Evolutionary conservation across 257 asterid genomes (phyloP).

Genomic region (Solanum stenotomum): DNA sequence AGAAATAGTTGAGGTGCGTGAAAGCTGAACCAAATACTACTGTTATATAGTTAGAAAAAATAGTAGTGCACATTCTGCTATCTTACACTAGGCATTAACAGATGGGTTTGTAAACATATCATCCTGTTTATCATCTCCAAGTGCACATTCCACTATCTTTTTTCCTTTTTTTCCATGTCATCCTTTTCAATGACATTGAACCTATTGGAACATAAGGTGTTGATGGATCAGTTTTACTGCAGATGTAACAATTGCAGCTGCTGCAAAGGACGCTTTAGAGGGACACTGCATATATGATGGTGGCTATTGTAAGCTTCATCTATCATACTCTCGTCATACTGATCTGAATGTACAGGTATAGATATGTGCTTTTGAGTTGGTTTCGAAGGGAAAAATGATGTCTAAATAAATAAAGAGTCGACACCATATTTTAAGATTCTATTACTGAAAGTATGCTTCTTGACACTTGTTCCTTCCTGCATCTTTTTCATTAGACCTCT

Average conservation of each 20-base stretch:
- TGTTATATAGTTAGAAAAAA: neutral
- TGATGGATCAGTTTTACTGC: slow-evolving; percentile 10
- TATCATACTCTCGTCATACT: slow-evolving; percentile 95
- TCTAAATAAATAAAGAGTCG: neutral
- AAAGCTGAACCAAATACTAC: neutral
- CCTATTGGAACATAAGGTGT: neutral
- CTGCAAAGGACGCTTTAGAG: slow-evolving; percentile 70
- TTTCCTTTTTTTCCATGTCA: neutral
- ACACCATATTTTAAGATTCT: neutral
- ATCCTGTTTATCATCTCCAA: neutral
- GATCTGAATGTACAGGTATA: slow-evolving; percentile 91
- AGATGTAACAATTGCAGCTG: slow-evolving; percentile 62
- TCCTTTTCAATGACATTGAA: neutral
- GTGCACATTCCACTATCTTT: neutral
- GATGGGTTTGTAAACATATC: neutral
- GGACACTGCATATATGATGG: slow-evolving; percentile 96
- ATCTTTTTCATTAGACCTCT: neutral
- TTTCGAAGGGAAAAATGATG: neutral
- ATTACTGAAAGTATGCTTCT: slow-evolving; percentile 23
- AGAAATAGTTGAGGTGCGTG: neutral
- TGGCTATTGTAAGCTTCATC: slow-evolving; percentile 98
- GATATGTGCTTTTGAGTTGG: slow-evolving; percentile 17
- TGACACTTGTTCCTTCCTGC: neutral
- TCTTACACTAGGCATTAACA: neutral
- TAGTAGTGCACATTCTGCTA: neutral